Evolutionary conservation across 345 rosid species (phyloP).

Genomic region (Triadica sebifera): DNA sequence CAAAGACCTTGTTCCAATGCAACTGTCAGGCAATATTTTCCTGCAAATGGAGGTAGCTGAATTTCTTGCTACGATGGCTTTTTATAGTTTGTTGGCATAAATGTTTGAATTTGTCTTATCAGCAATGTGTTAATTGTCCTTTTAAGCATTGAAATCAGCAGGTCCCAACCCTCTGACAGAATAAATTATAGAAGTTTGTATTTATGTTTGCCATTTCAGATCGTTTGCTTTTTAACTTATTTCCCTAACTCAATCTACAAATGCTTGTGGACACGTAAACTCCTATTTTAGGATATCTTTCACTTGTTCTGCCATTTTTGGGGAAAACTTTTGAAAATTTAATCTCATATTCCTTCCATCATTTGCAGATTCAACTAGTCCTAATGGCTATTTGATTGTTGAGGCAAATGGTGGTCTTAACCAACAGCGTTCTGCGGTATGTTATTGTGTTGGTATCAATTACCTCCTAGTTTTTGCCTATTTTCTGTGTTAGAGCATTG

Average conservation of each 20-base stretch:
- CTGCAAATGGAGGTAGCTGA: constrained; percentile 46
- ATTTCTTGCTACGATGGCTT: constrained; percentile 2
- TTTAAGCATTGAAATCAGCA: neutral
- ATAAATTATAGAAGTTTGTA: neutral
- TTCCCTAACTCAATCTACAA: neutral
- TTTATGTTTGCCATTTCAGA: neutral
- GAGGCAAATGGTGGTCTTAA: constrained; percentile 97
- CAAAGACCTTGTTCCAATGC: constrained; percentile 72
- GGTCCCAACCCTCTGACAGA: neutral
- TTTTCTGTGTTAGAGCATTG: neutral
- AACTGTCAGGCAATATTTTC: constrained; percentile 36
- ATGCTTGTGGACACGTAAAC: neutral
- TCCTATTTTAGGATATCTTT: neutral
- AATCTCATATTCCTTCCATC: constrained; percentile 9
- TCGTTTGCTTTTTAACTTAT: neutral
- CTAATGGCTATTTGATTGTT: constrained; percentile 67
- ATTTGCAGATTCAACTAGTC: constrained; percentile 48
- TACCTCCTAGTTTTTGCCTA: neutral
- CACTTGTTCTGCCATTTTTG: too few species aligned
- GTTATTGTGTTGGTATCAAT: constrained; percentile 7
- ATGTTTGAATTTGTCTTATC: neutral
- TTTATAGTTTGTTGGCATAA: neutral
- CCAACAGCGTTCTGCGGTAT: constrained; percentile 95
- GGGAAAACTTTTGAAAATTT: neutral
- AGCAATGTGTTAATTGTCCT: neutral